Evolutionary conservation across 768 basidiomycete species (phyloP).

Genomic region (Arthromyces matolae): DNA sequence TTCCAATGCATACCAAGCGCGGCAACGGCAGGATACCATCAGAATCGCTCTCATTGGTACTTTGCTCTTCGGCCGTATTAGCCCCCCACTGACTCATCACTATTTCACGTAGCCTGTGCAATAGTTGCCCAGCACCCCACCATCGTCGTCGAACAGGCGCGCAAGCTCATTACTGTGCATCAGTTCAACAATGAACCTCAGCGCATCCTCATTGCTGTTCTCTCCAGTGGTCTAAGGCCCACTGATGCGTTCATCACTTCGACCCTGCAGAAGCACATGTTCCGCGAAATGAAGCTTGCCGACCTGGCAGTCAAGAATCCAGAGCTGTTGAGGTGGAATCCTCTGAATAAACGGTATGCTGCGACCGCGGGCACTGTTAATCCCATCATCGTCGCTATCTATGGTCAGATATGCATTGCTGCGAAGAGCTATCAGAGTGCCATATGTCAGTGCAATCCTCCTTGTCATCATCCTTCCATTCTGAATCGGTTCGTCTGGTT

Average conservation of each 20-base stretch:
- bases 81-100: too few species aligned
- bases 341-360: constrained; percentile 53
- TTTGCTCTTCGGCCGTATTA: too few species aligned
- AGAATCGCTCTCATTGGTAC: constrained; percentile 76
- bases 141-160: constrained; percentile 67
- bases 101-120: constrained; percentile 58
- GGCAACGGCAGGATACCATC: constrained; percentile 63
- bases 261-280: constrained; percentile 79
- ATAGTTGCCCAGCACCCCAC: constrained; percentile 52
- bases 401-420: constrained; percentile 81
- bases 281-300: constrained; percentile 71
- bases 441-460: constrained; percentile 72
- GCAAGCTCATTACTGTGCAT: constrained; percentile 68
- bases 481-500: too few species aligned
- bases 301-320: constrained; percentile 65
- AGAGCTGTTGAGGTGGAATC: constrained; percentile 61
- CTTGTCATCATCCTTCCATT: too few species aligned
- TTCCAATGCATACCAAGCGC: constrained; percentile 69
- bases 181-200: constrained; percentile 89
- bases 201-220: constrained; percentile 68
- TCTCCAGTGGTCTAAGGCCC: constrained; percentile 66
- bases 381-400: constrained; percentile 65
- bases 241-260: constrained; percentile 76
- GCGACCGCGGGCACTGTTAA: constrained; percentile 41
- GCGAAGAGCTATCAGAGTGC: constrained; percentile 89